Percentiles rank a stretch among this genome's conserved stretches.
Conservation (phyloP, 2,329 filamentous ascomycete species). For the Ceratocystis huliohia region DNA sequence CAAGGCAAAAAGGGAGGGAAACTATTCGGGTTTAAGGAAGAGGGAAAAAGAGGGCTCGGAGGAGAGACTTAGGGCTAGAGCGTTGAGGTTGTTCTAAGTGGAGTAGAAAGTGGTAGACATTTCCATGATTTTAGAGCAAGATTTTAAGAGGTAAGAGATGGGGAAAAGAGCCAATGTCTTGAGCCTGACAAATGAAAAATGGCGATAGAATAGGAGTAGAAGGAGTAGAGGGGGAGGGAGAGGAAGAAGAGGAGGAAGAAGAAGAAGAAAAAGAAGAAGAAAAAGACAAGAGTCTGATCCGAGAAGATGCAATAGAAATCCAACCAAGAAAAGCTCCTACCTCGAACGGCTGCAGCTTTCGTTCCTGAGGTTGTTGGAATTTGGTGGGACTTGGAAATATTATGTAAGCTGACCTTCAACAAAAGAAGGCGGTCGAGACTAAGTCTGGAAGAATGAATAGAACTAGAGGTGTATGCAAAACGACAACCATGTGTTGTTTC, state of each 20-base stretch:
- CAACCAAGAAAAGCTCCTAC: not conserved
- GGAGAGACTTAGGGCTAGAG: not conserved
- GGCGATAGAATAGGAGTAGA: not conserved
- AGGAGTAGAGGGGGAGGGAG: not conserved
- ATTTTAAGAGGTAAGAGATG: not conserved
- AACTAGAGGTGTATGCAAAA: not conserved
- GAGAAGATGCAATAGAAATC: not conserved
- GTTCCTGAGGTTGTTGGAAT: not conserved
- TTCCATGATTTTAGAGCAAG: not conserved
- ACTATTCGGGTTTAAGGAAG: not conserved
- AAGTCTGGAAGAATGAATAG: not conserved
- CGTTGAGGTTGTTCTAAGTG: not conserved
- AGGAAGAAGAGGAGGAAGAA: not conserved
- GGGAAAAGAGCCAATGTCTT: not conserved
- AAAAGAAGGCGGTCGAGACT: not conserved
- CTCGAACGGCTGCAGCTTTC: not conserved
- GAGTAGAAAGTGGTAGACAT: not conserved
- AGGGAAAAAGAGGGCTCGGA: not conserved
- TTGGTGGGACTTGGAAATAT: conserved; percentile 4
- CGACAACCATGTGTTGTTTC: not conserved
- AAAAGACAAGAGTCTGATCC: not conserved
- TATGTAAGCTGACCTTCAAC: not conserved
- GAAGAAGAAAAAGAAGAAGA: not conserved
- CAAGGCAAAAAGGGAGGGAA: not conserved
- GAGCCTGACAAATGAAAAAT: too few relatives aligned